Conservation (phyloP, 2,329 filamentous ascomycete species). For the Aspergillus oerlinghausenensis region DNA sequence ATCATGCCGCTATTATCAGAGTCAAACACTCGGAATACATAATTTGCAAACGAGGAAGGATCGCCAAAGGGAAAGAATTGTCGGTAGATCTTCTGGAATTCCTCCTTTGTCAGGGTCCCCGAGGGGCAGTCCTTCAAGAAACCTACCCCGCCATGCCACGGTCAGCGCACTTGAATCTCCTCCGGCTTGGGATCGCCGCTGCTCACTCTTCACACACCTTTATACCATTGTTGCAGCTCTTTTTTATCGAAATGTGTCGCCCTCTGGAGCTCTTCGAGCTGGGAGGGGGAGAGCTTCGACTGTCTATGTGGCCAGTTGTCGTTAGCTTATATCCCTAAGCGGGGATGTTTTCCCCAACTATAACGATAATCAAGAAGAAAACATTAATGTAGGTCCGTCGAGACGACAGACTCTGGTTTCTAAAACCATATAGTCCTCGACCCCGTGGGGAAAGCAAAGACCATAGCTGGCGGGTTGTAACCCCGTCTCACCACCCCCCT, state of each 20-base stretch:
- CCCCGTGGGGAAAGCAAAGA: slow-evolving; percentile 1
- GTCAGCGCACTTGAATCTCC: slow-evolving; percentile 10
- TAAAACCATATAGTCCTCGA: neutral
- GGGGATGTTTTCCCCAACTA: neutral
- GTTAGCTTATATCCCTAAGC: neutral
- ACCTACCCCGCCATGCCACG: slow-evolving; percentile 50
- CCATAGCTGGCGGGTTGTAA: neutral
- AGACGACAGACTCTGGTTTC: neutral
- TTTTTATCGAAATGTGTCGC: slow-evolving; percentile 99
- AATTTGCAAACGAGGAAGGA: slow-evolving; percentile 94
- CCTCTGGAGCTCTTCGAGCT: slow-evolving; percentile 92
- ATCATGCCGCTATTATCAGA: slow-evolving; percentile 95
- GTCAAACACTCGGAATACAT: slow-evolving; percentile 99
- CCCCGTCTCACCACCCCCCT: neutral
- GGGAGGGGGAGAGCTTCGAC: slow-evolving; percentile 95
- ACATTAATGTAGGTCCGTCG: neutral
- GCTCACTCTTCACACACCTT: slow-evolving; percentile 59
- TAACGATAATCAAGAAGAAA: neutral
- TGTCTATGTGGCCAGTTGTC: slow-evolving; percentile 56
- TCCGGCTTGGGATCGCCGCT: neutral
- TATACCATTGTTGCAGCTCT: slow-evolving; percentile 99
- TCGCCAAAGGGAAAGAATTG: slow-evolving; percentile 99
- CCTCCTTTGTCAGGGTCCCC: slow-evolving; percentile 93
- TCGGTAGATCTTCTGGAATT: slow-evolving; percentile 99
- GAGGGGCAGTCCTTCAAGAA: slow-evolving; percentile 98